Percentiles rank a stretch among this genome's conserved stretches.
Evolutionary conservation across 805 yeast genomes (phyloP).

Genomic region (Spathaspora passalidarum): DNA sequence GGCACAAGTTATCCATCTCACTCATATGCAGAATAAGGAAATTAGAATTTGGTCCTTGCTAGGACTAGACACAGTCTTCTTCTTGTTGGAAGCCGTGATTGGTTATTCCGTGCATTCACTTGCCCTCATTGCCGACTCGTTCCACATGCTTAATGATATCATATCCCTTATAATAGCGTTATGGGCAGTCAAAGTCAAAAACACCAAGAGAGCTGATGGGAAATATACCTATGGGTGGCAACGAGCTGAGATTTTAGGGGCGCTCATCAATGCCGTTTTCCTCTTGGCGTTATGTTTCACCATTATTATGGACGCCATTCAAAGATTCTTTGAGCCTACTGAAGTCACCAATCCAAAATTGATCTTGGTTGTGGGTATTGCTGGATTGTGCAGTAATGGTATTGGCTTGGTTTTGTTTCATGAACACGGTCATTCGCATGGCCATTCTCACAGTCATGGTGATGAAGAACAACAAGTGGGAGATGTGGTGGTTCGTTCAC

Average conservation of each 20-base stretch:
- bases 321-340: slow-evolving; percentile 80
- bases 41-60: slow-evolving; percentile 68
- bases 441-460: slow-evolving; percentile 46
- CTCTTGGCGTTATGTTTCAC: slow-evolving; percentile 88
- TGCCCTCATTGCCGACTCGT: slow-evolving; percentile 93
- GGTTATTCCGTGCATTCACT: slow-evolving; percentile 92
- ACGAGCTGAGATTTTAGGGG: slow-evolving; percentile 95
- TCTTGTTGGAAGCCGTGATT: slow-evolving; percentile 77
- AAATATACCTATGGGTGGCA: slow-evolving; percentile 97
- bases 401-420: slow-evolving; percentile 86
- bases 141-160: slow-evolving; percentile 96
- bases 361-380: slow-evolving; percentile 75
- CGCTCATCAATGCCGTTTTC: slow-evolving; percentile 90
- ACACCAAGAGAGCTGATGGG: slow-evolving; percentile 75
- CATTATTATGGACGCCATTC: slow-evolving; percentile 88
- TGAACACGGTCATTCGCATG: slow-evolving; percentile 53
- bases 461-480: neutral
- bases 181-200: slow-evolving; percentile 95
- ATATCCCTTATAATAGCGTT: slow-evolving; percentile 84
- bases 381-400: slow-evolving; percentile 79
- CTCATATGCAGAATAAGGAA: slow-evolving; percentile 58
- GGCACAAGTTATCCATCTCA: too few species aligned
- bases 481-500: neutral
- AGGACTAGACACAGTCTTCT: slow-evolving; percentile 75
- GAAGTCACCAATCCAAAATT: slow-evolving; percentile 78